Conservation (phyloP, 352 stramenopile species). For the Phytophthora tubulina region DNA sequence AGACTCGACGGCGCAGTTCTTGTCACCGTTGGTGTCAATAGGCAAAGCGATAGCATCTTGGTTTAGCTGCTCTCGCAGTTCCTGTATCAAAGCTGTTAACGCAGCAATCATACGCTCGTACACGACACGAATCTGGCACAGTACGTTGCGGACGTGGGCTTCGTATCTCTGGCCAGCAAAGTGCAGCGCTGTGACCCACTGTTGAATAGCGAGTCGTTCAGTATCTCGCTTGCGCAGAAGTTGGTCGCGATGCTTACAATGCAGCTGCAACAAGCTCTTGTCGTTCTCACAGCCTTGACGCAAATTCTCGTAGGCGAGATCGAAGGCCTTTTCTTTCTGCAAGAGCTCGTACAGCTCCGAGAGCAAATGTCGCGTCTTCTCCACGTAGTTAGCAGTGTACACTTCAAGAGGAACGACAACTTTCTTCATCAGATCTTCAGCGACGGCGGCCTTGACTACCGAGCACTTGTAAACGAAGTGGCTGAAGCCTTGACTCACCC, state of each 20-base stretch:
- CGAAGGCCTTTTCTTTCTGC: conserved; percentile 52
- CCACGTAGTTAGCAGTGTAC: conserved; percentile 47
- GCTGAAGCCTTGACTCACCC: conserved; percentile 41
- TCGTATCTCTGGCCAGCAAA: conserved; percentile 46
- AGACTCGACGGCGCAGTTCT: neutral
- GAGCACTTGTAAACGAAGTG: conserved; percentile 35
- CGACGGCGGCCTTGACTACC: conserved; percentile 30
- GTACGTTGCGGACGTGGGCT: conserved; percentile 30
- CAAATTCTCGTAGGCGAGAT: conserved; percentile 38
- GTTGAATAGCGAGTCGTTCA: conserved; percentile 39
- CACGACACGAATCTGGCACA: conserved; percentile 31
- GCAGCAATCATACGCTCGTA: conserved; percentile 37
- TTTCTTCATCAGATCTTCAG: conserved; percentile 36
- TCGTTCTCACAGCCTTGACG: conserved; percentile 13
- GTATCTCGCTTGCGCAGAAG: conserved; percentile 36
- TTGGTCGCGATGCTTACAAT: conserved; percentile 21
- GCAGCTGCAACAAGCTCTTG: neutral
- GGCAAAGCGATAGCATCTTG: neutral
- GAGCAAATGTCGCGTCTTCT: conserved; percentile 53
- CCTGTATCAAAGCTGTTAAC: conserved; percentile 16
- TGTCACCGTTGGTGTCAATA: conserved; percentile 1
- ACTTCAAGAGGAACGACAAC: conserved; percentile 47
- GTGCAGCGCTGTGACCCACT: conserved; percentile 53
- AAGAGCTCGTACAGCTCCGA: conserved; percentile 54
- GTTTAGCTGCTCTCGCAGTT: conserved; percentile 30